A percentile compares a stretch with the other conserved stretches of the same genome.
These are phyloP conservation scores for Populus hybrid DNA, from an alignment of 441 rosid species.

Conservation along the genomic window DNA sequence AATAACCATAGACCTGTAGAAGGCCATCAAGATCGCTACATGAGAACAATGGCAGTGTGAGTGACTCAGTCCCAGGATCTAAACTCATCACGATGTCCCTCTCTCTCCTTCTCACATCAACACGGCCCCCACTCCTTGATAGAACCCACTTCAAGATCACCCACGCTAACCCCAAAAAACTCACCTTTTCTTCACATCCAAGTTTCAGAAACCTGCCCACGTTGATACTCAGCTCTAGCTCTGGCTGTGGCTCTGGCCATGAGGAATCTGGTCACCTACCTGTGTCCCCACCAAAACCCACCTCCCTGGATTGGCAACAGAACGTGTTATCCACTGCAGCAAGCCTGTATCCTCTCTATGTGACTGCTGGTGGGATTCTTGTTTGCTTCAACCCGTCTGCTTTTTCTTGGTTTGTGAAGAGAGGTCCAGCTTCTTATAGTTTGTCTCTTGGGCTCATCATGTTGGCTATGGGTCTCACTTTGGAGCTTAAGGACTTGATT, in stretches of 20 bases:
- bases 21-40: background rate
- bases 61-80: background rate
- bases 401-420: conserved; percentile 52
- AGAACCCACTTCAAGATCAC: conserved; percentile 16
- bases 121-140: conserved; percentile 5
- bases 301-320: conserved; percentile 34
- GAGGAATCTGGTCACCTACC: conserved; percentile 19
- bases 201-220: conserved; percentile 8
- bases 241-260: background rate
- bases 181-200: conserved; percentile 6
- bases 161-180: conserved; percentile 5
- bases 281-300: conserved; percentile 26
- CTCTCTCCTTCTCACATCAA: conserved; percentile 18
- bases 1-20: too few species aligned
- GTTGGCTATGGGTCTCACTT: conserved; percentile 69
- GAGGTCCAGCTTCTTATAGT: conserved; percentile 51
- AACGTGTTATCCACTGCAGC: conserved; percentile 44
- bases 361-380: conserved; percentile 46
- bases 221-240: background rate
- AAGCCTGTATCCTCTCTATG: conserved; percentile 64
- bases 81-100: background rate
- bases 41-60: background rate
- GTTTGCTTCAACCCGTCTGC: conserved; percentile 59
- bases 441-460: conserved; percentile 53
- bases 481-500: conserved; percentile 56